Percentiles rank a stretch among this genome's conserved stretches.
phyloP scores from a whole-genome alignment of 306 rosid species.

The Ochetophila trinervis region DNA sequence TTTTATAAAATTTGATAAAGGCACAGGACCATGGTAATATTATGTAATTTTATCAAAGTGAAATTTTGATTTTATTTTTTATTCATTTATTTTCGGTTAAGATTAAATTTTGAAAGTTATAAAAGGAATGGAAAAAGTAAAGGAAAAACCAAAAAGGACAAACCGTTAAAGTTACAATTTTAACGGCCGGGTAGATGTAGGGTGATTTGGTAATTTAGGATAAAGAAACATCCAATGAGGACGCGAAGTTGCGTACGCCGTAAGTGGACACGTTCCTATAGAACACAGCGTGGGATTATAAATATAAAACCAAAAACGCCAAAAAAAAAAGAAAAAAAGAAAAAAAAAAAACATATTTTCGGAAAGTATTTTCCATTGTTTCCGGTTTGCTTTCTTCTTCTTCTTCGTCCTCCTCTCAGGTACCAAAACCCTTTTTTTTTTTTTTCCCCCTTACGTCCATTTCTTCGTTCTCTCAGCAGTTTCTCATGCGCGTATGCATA shows the following conservation, averaged over 20 bases:
- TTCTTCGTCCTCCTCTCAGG: slow-evolving; percentile 33
- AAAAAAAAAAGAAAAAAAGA: not conserved
- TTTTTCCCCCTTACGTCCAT: slow-evolving; percentile 7
- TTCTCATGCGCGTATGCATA: not conserved
- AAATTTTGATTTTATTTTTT: no score
- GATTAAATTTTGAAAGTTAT: not conserved
- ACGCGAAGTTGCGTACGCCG: slow-evolving; percentile 42
- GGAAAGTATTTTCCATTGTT: slow-evolving; percentile 20
- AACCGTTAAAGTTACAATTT: not conserved
- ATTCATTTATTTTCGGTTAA: no score
- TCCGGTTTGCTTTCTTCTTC: slow-evolving; percentile 23
- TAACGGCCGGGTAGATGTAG: slow-evolving; percentile 16
- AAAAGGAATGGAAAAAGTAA: not conserved
- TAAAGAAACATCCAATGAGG: slow-evolving; percentile 1
- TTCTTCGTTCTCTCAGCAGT: slow-evolving; percentile 13
- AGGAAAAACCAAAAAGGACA: slow-evolving; percentile 8
- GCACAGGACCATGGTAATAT: no score
- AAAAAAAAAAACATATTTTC: slow-evolving; percentile 4
- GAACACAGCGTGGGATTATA: slow-evolving; percentile 9
- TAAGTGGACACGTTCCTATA: slow-evolving; percentile 15
- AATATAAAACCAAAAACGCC: slow-evolving; percentile 7
- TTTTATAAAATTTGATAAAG: no score
- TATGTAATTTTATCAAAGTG: no score
- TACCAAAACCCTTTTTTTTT: slow-evolving; percentile 26
- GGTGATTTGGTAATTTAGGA: slow-evolving; percentile 19